Evolutionary conservation across 352 stramenopile genomes (phyloP).

Genomic region (Pythium pyrilobum): DNA sequence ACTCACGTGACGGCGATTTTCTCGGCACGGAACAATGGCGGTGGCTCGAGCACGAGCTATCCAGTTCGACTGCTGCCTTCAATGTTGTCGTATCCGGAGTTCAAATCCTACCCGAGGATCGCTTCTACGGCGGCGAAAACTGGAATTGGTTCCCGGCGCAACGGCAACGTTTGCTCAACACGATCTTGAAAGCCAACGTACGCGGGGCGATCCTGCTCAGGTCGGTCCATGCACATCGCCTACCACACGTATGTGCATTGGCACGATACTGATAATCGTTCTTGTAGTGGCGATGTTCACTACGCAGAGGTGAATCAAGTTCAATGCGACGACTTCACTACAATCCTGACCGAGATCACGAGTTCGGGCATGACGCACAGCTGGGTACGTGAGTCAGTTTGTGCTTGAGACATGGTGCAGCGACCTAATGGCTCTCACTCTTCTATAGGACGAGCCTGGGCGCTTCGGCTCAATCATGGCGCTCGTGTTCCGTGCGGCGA

Average conservation of each 20-base stretch:
- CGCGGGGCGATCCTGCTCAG: conserved; percentile 52
- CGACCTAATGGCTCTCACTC: background rate
- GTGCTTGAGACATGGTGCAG: background rate
- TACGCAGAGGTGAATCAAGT: conserved; percentile 69
- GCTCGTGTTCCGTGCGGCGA: conserved; percentile 16
- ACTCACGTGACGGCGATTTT: conserved; percentile 26
- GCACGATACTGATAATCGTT: background rate
- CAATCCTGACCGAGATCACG: conserved; percentile 39
- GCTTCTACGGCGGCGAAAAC: conserved; percentile 41
- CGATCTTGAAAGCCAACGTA: conserved; percentile 39
- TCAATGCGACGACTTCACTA: conserved; percentile 34
- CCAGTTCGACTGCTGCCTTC: conserved; percentile 39
- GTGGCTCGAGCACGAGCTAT: conserved; percentile 37
- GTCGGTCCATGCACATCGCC: background rate
- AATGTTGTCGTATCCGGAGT: conserved; percentile 74
- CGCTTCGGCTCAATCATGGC: background rate
- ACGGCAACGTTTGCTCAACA: conserved; percentile 47
- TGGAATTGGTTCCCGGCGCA: conserved; percentile 58
- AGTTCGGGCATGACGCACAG: conserved; percentile 83
- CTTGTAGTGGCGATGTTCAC: conserved; percentile 60
- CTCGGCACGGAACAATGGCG: conserved; percentile 38
- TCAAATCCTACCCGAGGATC: conserved; percentile 49
- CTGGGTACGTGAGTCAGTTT: conserved; percentile 36
- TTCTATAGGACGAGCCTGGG: background rate
- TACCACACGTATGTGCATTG: background rate